Evolutionary conservation across 2,329 filamentous ascomycete species (phyloP).

Genomic region (Calonectria montana): DNA sequence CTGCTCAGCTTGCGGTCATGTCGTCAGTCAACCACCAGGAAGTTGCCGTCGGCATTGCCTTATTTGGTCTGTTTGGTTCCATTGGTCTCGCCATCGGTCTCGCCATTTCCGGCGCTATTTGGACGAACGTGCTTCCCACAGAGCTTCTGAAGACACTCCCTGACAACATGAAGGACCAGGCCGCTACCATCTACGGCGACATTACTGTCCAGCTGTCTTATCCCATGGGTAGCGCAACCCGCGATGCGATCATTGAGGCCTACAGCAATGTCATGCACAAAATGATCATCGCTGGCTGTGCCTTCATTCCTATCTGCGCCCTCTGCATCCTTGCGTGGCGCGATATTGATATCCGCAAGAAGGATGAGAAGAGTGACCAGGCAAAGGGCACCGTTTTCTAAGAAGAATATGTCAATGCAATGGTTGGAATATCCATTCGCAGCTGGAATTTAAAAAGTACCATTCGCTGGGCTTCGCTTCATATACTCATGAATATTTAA

Average conservation of each 20-base stretch:
- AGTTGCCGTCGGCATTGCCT: slow-evolving; percentile 65
- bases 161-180: slow-evolving; percentile 50
- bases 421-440: not conserved
- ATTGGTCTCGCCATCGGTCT: slow-evolving; percentile 68
- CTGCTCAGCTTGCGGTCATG: slow-evolving; percentile 67
- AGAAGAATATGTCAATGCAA: not conserved
- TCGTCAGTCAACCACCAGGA: slow-evolving; percentile 65
- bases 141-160: slow-evolving; percentile 56
- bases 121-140: slow-evolving; percentile 64
- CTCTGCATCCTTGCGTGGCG: slow-evolving; percentile 49
- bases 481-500: not conserved
- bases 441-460: not conserved
- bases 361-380: slow-evolving; percentile 37
- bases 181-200: slow-evolving; percentile 56
- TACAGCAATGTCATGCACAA: slow-evolving; percentile 57
- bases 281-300: slow-evolving; percentile 54
- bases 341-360: slow-evolving; percentile 53
- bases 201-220: slow-evolving; percentile 64
- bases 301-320: slow-evolving; percentile 50
- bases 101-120: slow-evolving; percentile 70
- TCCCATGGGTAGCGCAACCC: slow-evolving; percentile 56
- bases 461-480: not conserved
- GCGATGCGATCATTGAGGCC: slow-evolving; percentile 67
- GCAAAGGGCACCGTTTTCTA: slow-evolving; percentile 47
- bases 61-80: slow-evolving; percentile 68